A percentile compares a stretch with the other conserved stretches of the same genome.
Evolutionary conservation across 2,329 filamentous ascomycete genomes (phyloP).

Genomic region (Magnaporthiopsis poae): DNA sequence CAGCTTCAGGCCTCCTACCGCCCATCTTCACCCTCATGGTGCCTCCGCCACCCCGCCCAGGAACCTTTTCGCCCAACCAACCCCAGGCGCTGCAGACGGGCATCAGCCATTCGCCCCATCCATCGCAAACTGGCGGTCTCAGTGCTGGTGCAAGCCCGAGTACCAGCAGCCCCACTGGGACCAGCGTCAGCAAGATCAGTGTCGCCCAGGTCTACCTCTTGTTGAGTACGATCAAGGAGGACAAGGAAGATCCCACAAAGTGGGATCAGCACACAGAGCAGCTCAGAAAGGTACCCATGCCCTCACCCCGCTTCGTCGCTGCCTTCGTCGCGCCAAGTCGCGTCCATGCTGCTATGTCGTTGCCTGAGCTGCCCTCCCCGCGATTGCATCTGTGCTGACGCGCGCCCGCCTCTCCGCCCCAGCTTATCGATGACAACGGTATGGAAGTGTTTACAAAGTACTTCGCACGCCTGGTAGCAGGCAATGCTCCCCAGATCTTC

Average conservation of each 20-base stretch:
- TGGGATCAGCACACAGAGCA: constrained; percentile 87
- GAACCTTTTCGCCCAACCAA: constrained; percentile 55
- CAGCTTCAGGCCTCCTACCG: constrained; percentile 8
- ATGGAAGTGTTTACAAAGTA: constrained; percentile 98
- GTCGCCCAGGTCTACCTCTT: constrained; percentile 92
- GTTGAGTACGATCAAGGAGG: constrained; percentile 87
- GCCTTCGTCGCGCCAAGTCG: constrained; percentile 6
- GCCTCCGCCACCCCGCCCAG: constrained; percentile 50
- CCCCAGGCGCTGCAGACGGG: constrained; percentile 48
- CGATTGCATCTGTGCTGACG: constrained; percentile 8
- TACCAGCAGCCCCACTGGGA: constrained; percentile 53
- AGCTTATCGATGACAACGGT: constrained; percentile 94
- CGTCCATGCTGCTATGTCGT: constrained; percentile 2
- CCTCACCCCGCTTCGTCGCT: constrained; percentile 2
- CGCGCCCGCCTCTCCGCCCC: not conserved
- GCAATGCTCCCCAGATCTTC: constrained; percentile 87
- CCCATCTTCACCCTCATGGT: constrained; percentile 34
- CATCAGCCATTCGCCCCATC: constrained; percentile 45
- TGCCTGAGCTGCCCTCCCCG: not conserved
- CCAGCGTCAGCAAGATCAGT: constrained; percentile 76
- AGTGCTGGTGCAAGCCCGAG: constrained; percentile 53
- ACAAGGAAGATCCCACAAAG: constrained; percentile 75
- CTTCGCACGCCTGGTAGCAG: constrained; percentile 82
- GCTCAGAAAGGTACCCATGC: constrained; percentile 66
- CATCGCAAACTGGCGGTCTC: constrained; percentile 45